Evolutionary conservation across 2,329 filamentous ascomycete species (phyloP), one percentile per base, ranked within the genome.

Genomic region (Ophiostoma quercus): DNA sequence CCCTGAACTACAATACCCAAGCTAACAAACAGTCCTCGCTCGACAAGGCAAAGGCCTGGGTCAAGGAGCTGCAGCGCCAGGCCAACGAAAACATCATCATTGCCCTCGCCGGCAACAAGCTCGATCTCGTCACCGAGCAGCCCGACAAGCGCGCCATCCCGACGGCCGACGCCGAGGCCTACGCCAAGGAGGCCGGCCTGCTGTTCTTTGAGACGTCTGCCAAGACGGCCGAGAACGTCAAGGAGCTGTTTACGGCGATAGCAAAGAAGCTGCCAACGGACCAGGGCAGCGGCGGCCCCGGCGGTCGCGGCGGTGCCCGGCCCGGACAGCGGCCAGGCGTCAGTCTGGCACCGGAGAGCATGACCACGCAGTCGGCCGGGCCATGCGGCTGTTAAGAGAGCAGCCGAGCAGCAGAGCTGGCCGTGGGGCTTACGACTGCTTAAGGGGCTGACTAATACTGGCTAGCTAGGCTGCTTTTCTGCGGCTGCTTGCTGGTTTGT

Each of bases 21-120:
- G 16, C 51, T 57, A 57, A 57, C 51, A 16, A 25, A 41, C 72
- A 99, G 95, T 88, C 94, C 74, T 99, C 95, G 66, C 85, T 99
- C 77, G 96, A 99, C 82, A 99, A 99, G 85, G 96, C 96, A 75
- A 99, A 99, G 82, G 91, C 94, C 63, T 99, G 95, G 95, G 94
- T 99, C 71, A 98, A 98, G 83, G 95, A 99, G 80, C 88, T 99
- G 69, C 95, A 99, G 81, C 90, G 95, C 78, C 95, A 99, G 82
- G 95, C 96, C 73, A 99, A 98, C 84, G 95, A 99, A 82, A 98
- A 98, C 82, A 99, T 99, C 80, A 94, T 99, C 80, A 99, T 99
- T 77, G 95, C 95, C 66, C 88, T 99, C 62, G 95, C 94, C 68
- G 95, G 95, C 73, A 99, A 99, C 86, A 98, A 99, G 83, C 85